A percentile compares a stretch with the other conserved stretches of the same genome.
phyloP scores from a whole-genome alignment of 768 basidiomycete species.

The Amanita thiersii region DNA sequence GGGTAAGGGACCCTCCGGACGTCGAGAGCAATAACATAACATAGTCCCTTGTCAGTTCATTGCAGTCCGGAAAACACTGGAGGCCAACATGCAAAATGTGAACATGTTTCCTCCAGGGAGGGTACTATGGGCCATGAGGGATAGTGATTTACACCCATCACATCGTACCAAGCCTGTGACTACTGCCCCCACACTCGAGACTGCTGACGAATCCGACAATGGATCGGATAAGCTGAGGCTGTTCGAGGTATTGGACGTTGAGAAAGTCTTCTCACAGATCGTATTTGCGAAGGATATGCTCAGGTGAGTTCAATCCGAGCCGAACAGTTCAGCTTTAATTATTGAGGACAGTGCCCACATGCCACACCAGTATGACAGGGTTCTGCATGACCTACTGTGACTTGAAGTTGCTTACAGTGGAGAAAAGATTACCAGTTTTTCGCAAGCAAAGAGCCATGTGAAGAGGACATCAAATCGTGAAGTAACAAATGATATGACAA shows the following conservation, averaged over 20 bases:
- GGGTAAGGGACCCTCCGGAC: constrained; percentile 29
- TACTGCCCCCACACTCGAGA: not conserved
- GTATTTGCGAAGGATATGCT: constrained; percentile 81
- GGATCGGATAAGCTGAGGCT: constrained; percentile 51
- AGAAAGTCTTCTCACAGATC: constrained; percentile 73
- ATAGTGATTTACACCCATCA: constrained; percentile 57
- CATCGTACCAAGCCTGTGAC: constrained; percentile 28
- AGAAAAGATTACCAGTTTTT: too few species aligned
- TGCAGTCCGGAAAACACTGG: constrained; percentile 73
- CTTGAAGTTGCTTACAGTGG: not conserved
- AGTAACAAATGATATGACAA: not conserved
- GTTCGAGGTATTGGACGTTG: constrained; percentile 72
- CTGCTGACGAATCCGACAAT: constrained; percentile 12
- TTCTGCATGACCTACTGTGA: constrained; percentile 61
- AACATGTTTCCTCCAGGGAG: constrained; percentile 72
- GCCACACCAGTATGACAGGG: constrained; percentile 75
- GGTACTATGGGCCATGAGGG: constrained; percentile 73
- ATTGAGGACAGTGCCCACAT: constrained; percentile 61
- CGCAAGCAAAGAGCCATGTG: too few species aligned
- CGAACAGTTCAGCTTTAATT: constrained; percentile 3
- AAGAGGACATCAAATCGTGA: not conserved
- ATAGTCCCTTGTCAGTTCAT: constrained; percentile 44
- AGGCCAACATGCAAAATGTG: constrained; percentile 74
- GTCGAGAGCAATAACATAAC: not conserved
- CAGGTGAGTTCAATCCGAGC: constrained; percentile 34